Percentiles rank a stretch among this genome's conserved stretches.
Evolutionary conservation across 2,329 filamentous ascomycete species (phyloP).

Genomic region (Colletotrichum nymphaeae): DNA sequence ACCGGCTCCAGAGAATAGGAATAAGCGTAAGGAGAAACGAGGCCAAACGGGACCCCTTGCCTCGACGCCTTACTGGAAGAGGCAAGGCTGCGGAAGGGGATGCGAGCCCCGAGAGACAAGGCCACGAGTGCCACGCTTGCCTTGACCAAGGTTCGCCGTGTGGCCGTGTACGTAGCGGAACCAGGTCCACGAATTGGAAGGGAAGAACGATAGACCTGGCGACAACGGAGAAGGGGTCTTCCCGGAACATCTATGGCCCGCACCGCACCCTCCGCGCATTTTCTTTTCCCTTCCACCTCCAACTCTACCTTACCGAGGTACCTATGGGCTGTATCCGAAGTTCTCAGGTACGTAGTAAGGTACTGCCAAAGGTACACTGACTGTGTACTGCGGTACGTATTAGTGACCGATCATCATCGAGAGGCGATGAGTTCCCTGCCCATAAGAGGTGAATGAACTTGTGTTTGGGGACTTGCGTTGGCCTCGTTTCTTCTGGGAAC

Average conservation of each 20-base stretch:
- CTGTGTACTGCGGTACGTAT: not conserved
- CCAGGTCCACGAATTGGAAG: not conserved
- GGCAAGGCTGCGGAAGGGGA: not conserved
- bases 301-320: too few species aligned
- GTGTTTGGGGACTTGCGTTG: not conserved
- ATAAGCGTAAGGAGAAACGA: conserved; percentile 28
- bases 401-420: not conserved
- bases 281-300: not conserved
- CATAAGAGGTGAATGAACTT: not conserved
- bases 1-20: conserved; percentile 17
- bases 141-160: not conserved
- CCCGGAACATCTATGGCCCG: conserved; percentile 26
- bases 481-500: not conserved
- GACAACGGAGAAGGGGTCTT: not conserved
- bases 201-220: not conserved
- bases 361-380: not conserved
- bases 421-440: not conserved
- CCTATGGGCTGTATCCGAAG: not conserved
- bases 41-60: conserved; percentile 8
- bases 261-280: not conserved
- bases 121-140: not conserved
- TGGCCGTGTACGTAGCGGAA: not conserved
- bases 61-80: not conserved
- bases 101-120: not conserved
- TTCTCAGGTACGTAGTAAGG: not conserved